Percentiles rank a stretch among this genome's conserved stretches.
These are phyloP conservation scores for Erodium moschatum DNA, from an alignment of 441 rosid genomes.

Conservation along the genomic window DNA sequence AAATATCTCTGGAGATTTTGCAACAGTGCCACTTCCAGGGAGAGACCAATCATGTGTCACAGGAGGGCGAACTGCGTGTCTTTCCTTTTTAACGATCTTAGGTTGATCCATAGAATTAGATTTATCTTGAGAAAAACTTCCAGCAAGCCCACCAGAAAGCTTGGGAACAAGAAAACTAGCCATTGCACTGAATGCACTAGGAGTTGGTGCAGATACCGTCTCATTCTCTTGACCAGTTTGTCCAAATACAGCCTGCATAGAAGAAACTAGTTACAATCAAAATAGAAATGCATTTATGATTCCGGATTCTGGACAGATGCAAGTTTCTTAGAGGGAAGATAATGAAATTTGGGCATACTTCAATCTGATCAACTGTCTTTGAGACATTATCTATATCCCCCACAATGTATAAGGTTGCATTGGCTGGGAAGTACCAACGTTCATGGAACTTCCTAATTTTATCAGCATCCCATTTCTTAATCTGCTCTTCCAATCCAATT, in stretches of 20 bases:
- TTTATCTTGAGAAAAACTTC: conserved; percentile 60
- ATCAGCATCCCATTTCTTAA: conserved; percentile 99
- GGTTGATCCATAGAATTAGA: conserved; percentile 50
- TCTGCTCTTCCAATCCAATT: conserved; percentile 96
- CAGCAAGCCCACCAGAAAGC: conserved; percentile 81
- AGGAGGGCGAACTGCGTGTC: conserved; percentile 84
- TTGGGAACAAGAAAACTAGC: conserved; percentile 97
- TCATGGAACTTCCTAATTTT: conserved; percentile 97
- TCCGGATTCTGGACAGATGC: conserved; percentile 7
- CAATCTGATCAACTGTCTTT: conserved; percentile 64
- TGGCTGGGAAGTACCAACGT: conserved; percentile 97
- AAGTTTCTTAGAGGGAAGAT: conserved; percentile 7
- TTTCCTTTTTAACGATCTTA: conserved; percentile 61
- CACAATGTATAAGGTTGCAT: conserved; percentile 92
- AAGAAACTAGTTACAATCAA: conserved; percentile 26
- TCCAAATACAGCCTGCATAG: conserved; percentile 69
- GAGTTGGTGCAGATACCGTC: conserved; percentile 41
- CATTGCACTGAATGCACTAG: conserved; percentile 94
- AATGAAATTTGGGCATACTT: conserved; percentile 40
- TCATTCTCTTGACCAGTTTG: conserved; percentile 56
- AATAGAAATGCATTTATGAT: conserved; percentile 15
- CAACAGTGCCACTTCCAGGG: conserved; percentile 49
- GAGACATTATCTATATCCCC: conserved; percentile 75
- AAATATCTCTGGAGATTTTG: conserved; percentile 87
- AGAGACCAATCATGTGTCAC: conserved; percentile 95